These are phyloP conservation scores for Adenanthera pavonina DNA, from an alignment of 306 rosid genomes.

Conservation along the genomic window DNA sequence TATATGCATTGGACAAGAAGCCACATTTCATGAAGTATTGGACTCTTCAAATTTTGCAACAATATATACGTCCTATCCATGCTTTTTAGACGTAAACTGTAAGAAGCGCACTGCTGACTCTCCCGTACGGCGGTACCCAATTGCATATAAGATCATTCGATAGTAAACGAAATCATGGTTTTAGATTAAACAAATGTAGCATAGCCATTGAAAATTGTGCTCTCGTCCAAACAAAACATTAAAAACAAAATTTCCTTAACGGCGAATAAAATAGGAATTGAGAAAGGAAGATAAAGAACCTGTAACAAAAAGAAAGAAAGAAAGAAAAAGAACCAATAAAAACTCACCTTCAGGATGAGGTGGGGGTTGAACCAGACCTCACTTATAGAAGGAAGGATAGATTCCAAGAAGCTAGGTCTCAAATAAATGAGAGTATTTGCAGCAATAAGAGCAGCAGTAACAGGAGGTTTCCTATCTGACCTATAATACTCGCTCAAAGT, in stretches of 20 bases:
- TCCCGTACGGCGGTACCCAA: neutral
- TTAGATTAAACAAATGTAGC: neutral
- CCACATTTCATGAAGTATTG: neutral
- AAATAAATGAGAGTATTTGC: slow-evolving; percentile 78
- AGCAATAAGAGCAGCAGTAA: slow-evolving; percentile 84
- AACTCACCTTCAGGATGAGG: slow-evolving; percentile 73
- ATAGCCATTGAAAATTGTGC: neutral
- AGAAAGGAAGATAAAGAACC: neutral
- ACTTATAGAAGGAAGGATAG: slow-evolving; percentile 61
- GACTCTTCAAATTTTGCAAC: neutral
- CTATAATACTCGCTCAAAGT: slow-evolving; percentile 74
- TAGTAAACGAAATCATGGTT: neutral
- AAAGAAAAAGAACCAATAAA: neutral
- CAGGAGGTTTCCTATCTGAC: slow-evolving; percentile 70
- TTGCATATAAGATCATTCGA: neutral
- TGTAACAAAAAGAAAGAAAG: too few relatives aligned
- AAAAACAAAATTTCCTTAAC: neutral
- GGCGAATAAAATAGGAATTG: neutral
- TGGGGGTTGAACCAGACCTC: slow-evolving; percentile 87
- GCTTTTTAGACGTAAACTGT: neutral
- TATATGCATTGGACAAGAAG: neutral
- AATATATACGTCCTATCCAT: neutral
- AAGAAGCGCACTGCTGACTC: neutral
- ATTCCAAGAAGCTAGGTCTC: slow-evolving; percentile 62
- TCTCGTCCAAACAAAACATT: neutral